Evolutionary conservation across 495 filamentous ascomycete genomes (phyloP).

Genomic region (Xylaria grammica): DNA sequence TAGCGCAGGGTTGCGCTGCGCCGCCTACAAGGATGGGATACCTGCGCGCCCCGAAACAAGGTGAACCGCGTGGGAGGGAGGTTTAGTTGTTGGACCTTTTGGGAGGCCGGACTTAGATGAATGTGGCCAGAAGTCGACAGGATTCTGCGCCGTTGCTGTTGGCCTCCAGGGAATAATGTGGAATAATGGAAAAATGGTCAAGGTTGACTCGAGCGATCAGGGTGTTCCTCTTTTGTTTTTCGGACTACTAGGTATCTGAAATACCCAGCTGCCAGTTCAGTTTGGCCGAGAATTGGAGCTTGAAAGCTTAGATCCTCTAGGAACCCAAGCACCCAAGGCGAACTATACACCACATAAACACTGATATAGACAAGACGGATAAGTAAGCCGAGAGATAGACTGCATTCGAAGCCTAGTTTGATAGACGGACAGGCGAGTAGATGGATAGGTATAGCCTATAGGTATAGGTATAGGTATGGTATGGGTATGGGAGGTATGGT

Average conservation of each 20-base stretch:
- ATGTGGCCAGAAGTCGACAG: neutral
- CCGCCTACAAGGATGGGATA: slow-evolving; percentile 38
- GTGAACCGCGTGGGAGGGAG: slow-evolving; percentile 21
- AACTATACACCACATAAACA: neutral
- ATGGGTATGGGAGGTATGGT: no score
- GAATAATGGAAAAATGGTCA: slow-evolving; percentile 32
- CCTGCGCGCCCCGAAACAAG: slow-evolving; percentile 31
- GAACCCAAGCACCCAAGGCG: slow-evolving; percentile 2
- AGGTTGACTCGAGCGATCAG: slow-evolving; percentile 26
- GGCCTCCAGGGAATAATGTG: slow-evolving; percentile 27
- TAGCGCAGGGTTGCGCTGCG: slow-evolving; percentile 35
- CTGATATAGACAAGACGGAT: neutral
- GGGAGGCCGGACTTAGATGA: slow-evolving; percentile 4
- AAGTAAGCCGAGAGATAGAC: neutral
- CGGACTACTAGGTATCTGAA: neutral
- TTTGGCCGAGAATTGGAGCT: slow-evolving; percentile 18
- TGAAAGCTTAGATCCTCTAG: slow-evolving; percentile 19
- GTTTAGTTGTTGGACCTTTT: slow-evolving; percentile 3
- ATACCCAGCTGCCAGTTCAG: slow-evolving; percentile 12
- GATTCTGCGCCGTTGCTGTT: slow-evolving; percentile 4
- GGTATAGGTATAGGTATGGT: no score
- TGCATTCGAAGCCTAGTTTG: no score
- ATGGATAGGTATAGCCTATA: neutral
- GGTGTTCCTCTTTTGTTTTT: neutral
- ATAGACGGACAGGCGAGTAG: neutral